Evolutionary conservation across 1,284 basidiomycete genomes (phyloP).

Genomic region (Volvariella surrecta): DNA sequence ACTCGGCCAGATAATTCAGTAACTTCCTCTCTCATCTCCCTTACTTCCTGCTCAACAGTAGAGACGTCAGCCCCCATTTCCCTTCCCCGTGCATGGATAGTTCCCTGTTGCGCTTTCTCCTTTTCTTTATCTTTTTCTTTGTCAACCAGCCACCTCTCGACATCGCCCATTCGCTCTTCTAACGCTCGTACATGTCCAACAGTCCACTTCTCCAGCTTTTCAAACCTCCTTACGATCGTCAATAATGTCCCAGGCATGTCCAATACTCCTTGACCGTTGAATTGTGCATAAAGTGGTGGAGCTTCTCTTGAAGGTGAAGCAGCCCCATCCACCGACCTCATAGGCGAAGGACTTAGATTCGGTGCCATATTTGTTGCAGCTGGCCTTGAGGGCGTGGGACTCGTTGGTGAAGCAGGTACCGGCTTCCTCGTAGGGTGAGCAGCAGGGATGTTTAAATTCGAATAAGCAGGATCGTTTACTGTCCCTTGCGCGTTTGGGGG

Average conservation of each 20-base stretch:
- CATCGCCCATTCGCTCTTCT: conserved; percentile 78
- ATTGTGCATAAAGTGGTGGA: conserved; percentile 67
- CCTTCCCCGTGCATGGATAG: conserved; percentile 11
- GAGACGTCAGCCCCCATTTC: conserved; percentile 11
- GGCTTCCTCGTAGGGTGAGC: conserved; percentile 30
- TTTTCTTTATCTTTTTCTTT: conserved; percentile 52
- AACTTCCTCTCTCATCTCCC: conserved; percentile 55
- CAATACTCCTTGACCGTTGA: conserved; percentile 56
- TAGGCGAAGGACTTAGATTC: conserved; percentile 49
- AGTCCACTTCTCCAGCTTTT: conserved; percentile 81
- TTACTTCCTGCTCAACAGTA: conserved; percentile 30
- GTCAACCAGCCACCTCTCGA: conserved; percentile 74
- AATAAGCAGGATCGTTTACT: conserved; percentile 44
- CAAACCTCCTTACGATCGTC: conserved; percentile 62
- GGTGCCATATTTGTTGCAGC: conserved; percentile 41
- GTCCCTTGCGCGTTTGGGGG: conserved; percentile 41
- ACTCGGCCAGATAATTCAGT: conserved; percentile 65
- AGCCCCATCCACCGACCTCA: conserved; percentile 37
- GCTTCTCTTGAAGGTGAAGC: conserved; percentile 52
- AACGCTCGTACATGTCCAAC: conserved; percentile 74
- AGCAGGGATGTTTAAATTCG: conserved; percentile 40
- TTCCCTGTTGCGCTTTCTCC: conserved; percentile 19
- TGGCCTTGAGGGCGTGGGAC: conserved; percentile 48
- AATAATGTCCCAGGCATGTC: conserved; percentile 66
- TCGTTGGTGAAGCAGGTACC: conserved; percentile 39